phyloP scores from a whole-genome alignment of 163 green algal genomes.

The Dunaliella salina region DNA sequence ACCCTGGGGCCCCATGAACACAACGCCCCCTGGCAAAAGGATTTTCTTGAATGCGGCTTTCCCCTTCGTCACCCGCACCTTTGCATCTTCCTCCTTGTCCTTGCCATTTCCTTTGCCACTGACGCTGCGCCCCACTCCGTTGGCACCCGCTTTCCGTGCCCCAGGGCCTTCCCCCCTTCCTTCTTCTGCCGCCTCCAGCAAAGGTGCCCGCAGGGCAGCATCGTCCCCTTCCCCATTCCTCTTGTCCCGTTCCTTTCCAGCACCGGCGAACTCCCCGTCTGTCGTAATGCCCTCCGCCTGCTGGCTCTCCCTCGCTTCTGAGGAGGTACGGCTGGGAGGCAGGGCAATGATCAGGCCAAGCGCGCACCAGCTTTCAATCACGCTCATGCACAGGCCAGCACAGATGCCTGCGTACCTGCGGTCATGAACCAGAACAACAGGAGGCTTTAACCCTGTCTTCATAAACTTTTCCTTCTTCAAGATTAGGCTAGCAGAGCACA shows the following conservation, averaged over 20 bases:
- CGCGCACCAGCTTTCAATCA: not conserved
- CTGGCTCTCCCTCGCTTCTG: too few relatives aligned
- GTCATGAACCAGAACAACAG: not conserved
- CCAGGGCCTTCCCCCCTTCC: conserved; percentile 7
- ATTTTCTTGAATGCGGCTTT: not conserved
- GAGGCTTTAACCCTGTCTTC: too few relatives aligned
- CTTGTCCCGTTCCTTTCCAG: too few relatives aligned
- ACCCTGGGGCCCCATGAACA: not conserved
- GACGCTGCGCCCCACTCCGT: not conserved
- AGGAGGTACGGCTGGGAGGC: not conserved
- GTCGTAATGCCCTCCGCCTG: too few relatives aligned
- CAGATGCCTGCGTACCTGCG: not conserved
- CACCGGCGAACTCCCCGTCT: too few relatives aligned
- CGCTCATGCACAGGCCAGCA: not conserved
- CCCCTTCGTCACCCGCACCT: not conserved
- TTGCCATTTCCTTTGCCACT: not conserved
- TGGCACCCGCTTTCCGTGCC: conserved; percentile 6
- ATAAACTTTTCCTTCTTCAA: too few relatives aligned
- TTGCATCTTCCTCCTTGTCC: not conserved
- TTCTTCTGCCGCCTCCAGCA: too few relatives aligned
- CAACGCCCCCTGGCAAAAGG: not conserved
- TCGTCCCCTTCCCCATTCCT: too few relatives aligned
- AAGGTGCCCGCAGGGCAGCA: too few relatives aligned
- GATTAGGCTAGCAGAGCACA: too few relatives aligned
- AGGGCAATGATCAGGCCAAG: not conserved